Percentiles rank a stretch among this genome's conserved stretches.
phyloP scores from a whole-genome alignment of 148 eudicot genomes.

The Rhododendron ferrugineum region DNA sequence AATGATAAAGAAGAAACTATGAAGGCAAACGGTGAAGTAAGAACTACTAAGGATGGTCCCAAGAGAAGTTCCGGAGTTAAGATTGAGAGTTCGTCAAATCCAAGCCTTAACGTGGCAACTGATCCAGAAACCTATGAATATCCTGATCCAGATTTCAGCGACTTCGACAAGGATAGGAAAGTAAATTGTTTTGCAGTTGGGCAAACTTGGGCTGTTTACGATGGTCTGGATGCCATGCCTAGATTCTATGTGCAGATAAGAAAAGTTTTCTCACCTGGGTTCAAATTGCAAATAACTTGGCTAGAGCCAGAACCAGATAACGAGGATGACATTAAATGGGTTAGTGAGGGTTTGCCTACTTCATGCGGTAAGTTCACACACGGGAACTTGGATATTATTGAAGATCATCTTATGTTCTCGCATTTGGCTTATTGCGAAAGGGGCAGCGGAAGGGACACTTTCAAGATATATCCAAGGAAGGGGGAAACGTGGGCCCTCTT shows the following conservation, averaged over 20 bases:
- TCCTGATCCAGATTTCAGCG: constrained; percentile 64
- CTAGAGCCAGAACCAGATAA: constrained; percentile 62
- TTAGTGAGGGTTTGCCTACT: constrained; percentile 43
- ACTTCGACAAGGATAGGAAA: constrained; percentile 56
- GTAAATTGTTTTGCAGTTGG: constrained; percentile 45
- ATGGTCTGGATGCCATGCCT: constrained; percentile 77
- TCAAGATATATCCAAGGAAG: constrained; percentile 51
- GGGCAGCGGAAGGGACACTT: constrained; percentile 26
- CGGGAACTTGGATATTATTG: constrained; percentile 39
- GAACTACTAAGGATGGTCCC: not conserved
- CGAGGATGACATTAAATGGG: constrained; percentile 45
- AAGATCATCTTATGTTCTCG: constrained; percentile 62
- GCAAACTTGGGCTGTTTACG: constrained; percentile 81
- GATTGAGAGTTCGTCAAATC: constrained; percentile 10
- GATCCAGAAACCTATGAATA: constrained; percentile 35
- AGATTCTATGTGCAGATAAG: constrained; percentile 74
- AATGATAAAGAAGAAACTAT: constrained; percentile 3
- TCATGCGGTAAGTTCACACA: constrained; percentile 60
- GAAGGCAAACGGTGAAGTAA: constrained; percentile 16
- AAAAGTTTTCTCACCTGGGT: constrained; percentile 31
- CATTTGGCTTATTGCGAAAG: constrained; percentile 50
- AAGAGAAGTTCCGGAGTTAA: constrained; percentile 1
- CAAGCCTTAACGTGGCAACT: constrained; percentile 18
- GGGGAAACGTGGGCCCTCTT: constrained; percentile 86
- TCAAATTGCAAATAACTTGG: constrained; percentile 68